These are phyloP conservation scores for Lentinula raphanica DNA, from an alignment of 768 basidiomycete species.

Conservation along the genomic window DNA sequence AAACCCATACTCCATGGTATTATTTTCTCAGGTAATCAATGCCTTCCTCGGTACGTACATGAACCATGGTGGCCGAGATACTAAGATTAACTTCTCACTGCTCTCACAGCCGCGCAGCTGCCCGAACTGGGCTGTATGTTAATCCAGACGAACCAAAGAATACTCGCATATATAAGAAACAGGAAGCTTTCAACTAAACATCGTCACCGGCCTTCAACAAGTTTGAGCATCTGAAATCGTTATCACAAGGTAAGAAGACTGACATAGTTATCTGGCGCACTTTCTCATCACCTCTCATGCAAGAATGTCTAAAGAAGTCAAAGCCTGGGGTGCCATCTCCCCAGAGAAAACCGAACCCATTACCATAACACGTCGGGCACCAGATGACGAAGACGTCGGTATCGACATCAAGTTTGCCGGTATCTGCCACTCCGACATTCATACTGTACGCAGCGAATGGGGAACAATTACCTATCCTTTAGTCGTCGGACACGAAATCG, in stretches of 20 bases:
- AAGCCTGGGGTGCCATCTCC: constrained; percentile 1
- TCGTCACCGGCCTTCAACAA: background rate
- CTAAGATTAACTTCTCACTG: background rate
- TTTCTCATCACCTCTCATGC: background rate
- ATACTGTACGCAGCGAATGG: constrained; percentile 36
- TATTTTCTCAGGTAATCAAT: background rate
- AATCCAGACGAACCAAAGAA: background rate
- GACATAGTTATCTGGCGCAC: background rate
- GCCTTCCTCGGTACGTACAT: background rate
- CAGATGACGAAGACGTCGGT: constrained; percentile 51
- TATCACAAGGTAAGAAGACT: too few relatives aligned
- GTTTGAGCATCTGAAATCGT: too few relatives aligned
- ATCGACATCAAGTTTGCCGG: constrained; percentile 46
- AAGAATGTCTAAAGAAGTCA: background rate
- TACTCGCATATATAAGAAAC: background rate
- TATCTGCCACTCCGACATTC: constrained; percentile 51
- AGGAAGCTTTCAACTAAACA: background rate
- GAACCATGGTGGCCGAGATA: background rate
- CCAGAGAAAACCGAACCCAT: background rate
- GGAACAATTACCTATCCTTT: constrained; percentile 25
- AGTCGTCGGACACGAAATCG: constrained; percentile 50
- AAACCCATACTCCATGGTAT: background rate
- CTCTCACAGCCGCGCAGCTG: background rate
- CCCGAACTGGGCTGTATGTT: background rate
- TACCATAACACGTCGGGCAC: constrained; percentile 9